Base-by-base conservation (phyloP, 2,329 filamentous ascomycete genomes). In the Davidsoniella eucalypti region DNA sequence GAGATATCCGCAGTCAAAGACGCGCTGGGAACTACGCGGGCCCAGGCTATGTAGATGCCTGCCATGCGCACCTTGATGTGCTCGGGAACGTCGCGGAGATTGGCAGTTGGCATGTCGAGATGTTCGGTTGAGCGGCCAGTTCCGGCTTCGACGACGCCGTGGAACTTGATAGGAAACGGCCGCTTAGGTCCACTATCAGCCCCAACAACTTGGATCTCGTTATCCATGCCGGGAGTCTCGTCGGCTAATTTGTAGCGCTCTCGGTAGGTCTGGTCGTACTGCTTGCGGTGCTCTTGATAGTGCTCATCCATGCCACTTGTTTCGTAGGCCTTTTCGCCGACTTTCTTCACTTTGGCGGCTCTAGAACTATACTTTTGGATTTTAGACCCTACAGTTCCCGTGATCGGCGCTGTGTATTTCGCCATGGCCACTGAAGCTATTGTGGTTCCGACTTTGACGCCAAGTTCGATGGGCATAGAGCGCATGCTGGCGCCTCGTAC, bases 21-120 rank as follows among this genome's bases (percentile, higher is more conserved):
- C 50, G 26, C 25, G 23, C 14, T 39, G 0, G 65, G 62, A 1
- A 68, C 54, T 2, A 76, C 57, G 1, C 69, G 63, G 0, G 71
- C 73, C 80, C 80, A 84, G 2, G 76, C 79, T 38, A 80, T 76
- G 57, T 80, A 84, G 5, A 80, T 69, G 0, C 80, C 81, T 10
- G 66, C 63, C 46, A 84, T 66, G 2, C 72, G 69, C 54, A 73
- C 63, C 18, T 68, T 64, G 39, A 81, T 60, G 33, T 73, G 67
- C 23, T 72, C 70, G 0, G 74, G 65, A 0, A 81, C 65, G 8
- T 67, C 69, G 0, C 57, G 57, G 2, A 84, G 60, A 52, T 72
- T 77, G 0, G 76, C 71, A 0, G 72, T 76, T 0, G 76, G 73
- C 2, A 71, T 63, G 0, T 69, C 69, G 5, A 71, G 61, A 37